Evolutionary conservation across 2,329 filamentous ascomycete genomes (phyloP).

Genomic region (Penicillium oxalicum): DNA sequence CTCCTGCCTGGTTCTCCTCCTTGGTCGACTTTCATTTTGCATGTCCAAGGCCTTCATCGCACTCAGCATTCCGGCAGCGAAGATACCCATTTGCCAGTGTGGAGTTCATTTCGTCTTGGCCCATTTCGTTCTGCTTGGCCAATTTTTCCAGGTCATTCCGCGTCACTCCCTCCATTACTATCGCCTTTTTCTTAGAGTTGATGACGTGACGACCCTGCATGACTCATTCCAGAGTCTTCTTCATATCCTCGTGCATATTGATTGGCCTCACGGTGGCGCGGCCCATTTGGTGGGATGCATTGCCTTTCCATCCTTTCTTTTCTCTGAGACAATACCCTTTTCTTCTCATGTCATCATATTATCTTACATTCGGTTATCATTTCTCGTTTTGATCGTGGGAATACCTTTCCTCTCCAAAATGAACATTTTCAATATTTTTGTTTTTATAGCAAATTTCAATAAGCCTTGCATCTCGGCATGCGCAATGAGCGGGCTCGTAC

Average conservation of each 20-base stretch:
- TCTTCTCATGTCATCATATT: neutral
- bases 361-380: neutral
- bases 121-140: neutral
- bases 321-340: neutral
- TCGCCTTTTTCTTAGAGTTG: constrained; percentile 1
- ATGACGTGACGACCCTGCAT: constrained; percentile 5
- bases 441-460: too few relatives aligned
- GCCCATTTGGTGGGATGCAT: neutral
- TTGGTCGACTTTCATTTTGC: constrained; percentile 1
- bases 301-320: neutral
- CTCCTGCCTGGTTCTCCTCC: neutral
- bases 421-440: too few relatives aligned
- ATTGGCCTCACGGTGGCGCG: neutral
- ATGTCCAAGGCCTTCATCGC: constrained; percentile 11
- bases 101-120: constrained; percentile 3
- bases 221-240: neutral
- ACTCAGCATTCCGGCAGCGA: constrained; percentile 19
- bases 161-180: neutral
- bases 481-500: too few relatives aligned
- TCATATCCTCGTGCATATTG: constrained; percentile 1
- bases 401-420: too few relatives aligned
- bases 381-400: neutral
- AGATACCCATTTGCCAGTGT: constrained; percentile 17
- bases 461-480: too few relatives aligned
- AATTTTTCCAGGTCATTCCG: neutral